Evolutionary conservation across 345 rosid genomes (phyloP).

Genomic region (Turritis glabra): DNA sequence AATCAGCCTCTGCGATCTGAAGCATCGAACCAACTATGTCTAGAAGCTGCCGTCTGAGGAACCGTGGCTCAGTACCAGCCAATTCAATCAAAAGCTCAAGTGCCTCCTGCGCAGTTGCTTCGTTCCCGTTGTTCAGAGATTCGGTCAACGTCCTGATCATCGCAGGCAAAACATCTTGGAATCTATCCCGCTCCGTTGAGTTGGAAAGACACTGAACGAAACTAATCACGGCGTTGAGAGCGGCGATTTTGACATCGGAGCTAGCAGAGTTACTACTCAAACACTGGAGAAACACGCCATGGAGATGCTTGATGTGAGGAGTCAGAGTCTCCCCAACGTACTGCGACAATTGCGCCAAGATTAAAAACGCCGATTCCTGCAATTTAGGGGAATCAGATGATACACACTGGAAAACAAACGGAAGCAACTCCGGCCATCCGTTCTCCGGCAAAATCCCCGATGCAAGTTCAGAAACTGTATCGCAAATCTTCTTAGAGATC

Average conservation of each 20-base stretch:
- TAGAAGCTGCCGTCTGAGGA: constrained; percentile 81
- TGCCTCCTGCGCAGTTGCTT: constrained; percentile 96
- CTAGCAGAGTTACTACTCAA: constrained; percentile 52
- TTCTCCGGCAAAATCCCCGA: constrained; percentile 79
- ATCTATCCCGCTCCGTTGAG: constrained; percentile 83
- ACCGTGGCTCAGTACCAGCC: constrained; percentile 95
- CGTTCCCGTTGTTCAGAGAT: constrained; percentile 84
- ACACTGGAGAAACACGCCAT: constrained; percentile 77
- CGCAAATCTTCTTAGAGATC: constrained; percentile 85
- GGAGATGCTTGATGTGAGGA: constrained; percentile 81
- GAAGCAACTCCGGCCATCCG: constrained; percentile 96
- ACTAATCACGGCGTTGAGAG: constrained; percentile 87
- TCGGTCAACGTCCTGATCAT: constrained; percentile 95
- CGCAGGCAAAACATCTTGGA: constrained; percentile 91
- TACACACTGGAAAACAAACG: constrained; percentile 94
- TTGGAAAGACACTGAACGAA: constrained; percentile 81
- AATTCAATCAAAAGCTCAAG: constrained; percentile 91
- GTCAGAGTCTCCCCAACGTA: constrained; percentile 81
- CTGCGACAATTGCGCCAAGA: constrained; percentile 90
- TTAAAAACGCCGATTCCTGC: constrained; percentile 91
- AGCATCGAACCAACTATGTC: constrained; percentile 95
- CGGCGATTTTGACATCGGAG: constrained; percentile 90
- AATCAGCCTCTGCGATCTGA: constrained; percentile 95
- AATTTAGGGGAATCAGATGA: constrained; percentile 72
- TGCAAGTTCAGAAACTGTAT: constrained; percentile 94